Conservation (phyloP, 768 basidiomycete species). For the Russula griseocarnosa region DNA sequence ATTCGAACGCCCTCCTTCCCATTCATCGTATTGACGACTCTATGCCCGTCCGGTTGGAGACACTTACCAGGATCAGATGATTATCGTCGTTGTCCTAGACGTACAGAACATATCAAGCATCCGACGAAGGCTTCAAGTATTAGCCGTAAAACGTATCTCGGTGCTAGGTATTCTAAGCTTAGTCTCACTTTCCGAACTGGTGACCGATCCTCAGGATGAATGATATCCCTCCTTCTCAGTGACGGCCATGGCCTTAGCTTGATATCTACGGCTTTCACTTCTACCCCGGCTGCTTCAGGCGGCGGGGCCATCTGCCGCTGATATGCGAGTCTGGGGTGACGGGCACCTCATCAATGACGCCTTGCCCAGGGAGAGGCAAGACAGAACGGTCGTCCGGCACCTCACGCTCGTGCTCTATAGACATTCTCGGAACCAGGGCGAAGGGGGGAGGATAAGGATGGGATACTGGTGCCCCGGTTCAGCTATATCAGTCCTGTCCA, state of each 20-base stretch:
- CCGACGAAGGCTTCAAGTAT: too few relatives aligned
- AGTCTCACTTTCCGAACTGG: slow-evolving; percentile 18
- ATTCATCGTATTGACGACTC: slow-evolving; percentile 61
- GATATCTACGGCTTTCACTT: neutral
- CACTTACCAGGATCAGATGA: slow-evolving; percentile 64
- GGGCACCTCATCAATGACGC: neutral
- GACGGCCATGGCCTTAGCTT: neutral
- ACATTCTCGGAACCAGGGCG: neutral
- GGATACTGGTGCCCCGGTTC: neutral
- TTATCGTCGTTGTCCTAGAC: slow-evolving; percentile 68
- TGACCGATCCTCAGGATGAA: slow-evolving; percentile 29
- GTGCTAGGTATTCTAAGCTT: slow-evolving; percentile 56
- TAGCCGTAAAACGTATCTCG: slow-evolving; percentile 45
- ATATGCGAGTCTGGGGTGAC: neutral
- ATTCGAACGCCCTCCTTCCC: slow-evolving; percentile 83
- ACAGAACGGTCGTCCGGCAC: neutral
- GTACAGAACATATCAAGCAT: slow-evolving; percentile 30
- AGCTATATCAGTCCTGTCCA: neutral
- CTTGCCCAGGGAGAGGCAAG: neutral
- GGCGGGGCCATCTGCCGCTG: neutral
- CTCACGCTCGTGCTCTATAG: neutral
- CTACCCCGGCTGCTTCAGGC: neutral
- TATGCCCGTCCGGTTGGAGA: slow-evolving; percentile 60
- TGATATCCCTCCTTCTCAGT: neutral
- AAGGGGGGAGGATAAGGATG: neutral